Conservation (phyloP, 768 basidiomycete species). For the Naganishia antarctica region DNA sequence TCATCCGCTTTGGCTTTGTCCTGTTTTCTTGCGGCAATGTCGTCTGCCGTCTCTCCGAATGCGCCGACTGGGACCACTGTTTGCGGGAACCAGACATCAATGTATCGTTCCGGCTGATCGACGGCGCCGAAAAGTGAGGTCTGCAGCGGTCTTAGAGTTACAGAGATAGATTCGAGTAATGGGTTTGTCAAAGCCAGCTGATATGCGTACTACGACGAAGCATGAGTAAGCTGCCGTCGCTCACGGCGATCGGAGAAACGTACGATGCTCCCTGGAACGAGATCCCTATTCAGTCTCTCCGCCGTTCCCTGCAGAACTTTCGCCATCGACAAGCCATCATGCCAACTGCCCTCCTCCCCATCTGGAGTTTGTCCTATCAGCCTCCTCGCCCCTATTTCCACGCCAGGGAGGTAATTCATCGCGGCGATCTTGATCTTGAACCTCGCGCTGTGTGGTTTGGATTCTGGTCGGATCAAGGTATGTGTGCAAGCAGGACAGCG, state of each 20-base stretch:
- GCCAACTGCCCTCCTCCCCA: slow-evolving; percentile 25
- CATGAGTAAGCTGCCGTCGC: background rate
- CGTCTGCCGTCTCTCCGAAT: slow-evolving; percentile 3
- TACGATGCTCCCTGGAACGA: slow-evolving; percentile 35
- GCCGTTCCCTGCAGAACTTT: slow-evolving; percentile 31
- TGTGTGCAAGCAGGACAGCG: slow-evolving; percentile 91
- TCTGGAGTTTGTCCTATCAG: slow-evolving; percentile 24
- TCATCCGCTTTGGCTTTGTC: background rate
- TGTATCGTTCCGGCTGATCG: background rate
- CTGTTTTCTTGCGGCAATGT: background rate
- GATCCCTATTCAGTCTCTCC: slow-evolving; percentile 31
- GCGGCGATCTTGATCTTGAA: slow-evolving; percentile 98
- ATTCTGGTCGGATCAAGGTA: slow-evolving; percentile 96
- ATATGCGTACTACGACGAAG: slow-evolving; percentile 60
- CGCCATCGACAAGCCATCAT: background rate
- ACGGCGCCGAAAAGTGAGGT: background rate
- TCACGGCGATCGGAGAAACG: no score
- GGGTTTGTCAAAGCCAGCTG: slow-evolving; percentile 91
- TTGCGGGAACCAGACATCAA: slow-evolving; percentile 5
- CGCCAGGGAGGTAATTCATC: slow-evolving; percentile 84
- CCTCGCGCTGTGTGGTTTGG: slow-evolving; percentile 82
- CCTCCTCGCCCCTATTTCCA: slow-evolving; percentile 55
- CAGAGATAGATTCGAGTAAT: slow-evolving; percentile 88
- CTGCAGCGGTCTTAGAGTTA: slow-evolving; percentile 64
- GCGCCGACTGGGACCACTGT: background rate